Evolutionary conservation across 257 asterid genomes (phyloP), one percentile per base, ranked within the genome.

Genomic region (Anisodus tanguticus): DNA sequence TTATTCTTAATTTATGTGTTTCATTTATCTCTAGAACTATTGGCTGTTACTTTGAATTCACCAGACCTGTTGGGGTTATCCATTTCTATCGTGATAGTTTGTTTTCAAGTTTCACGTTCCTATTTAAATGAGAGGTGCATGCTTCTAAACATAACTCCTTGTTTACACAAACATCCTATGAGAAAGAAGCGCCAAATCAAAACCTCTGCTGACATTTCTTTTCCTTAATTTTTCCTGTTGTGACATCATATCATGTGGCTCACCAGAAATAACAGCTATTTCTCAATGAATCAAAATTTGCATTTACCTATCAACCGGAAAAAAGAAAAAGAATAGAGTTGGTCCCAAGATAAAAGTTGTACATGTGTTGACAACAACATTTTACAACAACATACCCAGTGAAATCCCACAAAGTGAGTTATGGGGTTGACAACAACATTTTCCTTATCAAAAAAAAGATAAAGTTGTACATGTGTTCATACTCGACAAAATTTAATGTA

Each of bases 301-400:
- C n/a, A 67, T 35, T 67, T 67, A 31, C 71, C 41, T 64, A 64
- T 64, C 71, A 64, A 64, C 76, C 5, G 45, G 12, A 13, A 43
- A 6, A 15, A 17, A 37, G 8, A 13, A 67, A 15, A 37, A 37
- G 51, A 67, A 68, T 16, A 6, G 51, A 68, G 51, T 37, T 68
- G 76, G 63, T 51, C 22, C 22, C 22, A 10, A 49, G 62, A 76
- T 76, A 3, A 77, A 76, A 77, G 82, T 77, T 77, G 64, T 76
- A 54, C 57, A 51, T 53, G 82, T 77, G 26, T 22, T 76, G 35
- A 31, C 35, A 31, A 31, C 35, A 31, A 31, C 2, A 31, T 31
- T 31, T 31, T 31, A 31, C 35, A 31, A 31, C 35, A 31, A 31
- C 35, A 31, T 31, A 31, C 35, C 35, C 35, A 31, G 1, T 31